Conservation (phyloP, 2,329 filamentous ascomycete genomes). For the Paracoccidioides brasiliensis region DNA sequence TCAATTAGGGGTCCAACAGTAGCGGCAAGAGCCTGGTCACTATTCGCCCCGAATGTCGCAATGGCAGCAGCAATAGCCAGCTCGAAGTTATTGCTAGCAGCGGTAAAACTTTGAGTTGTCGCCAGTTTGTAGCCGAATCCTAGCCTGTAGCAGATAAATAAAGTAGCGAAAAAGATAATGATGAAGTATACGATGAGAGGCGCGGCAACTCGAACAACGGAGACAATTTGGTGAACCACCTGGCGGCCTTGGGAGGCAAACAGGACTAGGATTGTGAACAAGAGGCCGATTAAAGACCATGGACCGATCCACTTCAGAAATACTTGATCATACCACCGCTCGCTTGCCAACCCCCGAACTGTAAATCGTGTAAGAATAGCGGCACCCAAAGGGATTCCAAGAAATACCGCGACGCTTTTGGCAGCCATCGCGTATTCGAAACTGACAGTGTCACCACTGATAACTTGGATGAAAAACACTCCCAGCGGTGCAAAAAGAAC, state of each 20-base stretch:
- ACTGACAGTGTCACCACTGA: conserved; percentile 38
- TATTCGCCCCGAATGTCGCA: conserved; percentile 63
- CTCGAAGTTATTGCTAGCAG: conserved; percentile 88
- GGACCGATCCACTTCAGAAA: conserved; percentile 62
- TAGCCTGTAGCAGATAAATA: conserved; percentile 48
- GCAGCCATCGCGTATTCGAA: conserved; percentile 57
- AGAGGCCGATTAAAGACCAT: conserved; percentile 64
- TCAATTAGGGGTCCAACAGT: conserved; percentile 80
- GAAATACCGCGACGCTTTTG: conserved; percentile 68
- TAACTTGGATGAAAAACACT: conserved; percentile 56
- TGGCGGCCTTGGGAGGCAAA: conserved; percentile 69
- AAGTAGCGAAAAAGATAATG: conserved; percentile 57
- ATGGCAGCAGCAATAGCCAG: conserved; percentile 80
- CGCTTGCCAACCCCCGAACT: conserved; percentile 43
- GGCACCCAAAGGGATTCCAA: conserved; percentile 70
- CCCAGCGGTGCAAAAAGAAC: conserved; percentile 58
- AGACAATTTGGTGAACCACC: conserved; percentile 71
- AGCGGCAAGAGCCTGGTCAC: conserved; percentile 66
- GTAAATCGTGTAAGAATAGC: conserved; percentile 62
- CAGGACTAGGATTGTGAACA: conserved; percentile 77
- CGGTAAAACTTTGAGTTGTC: conserved; percentile 73
- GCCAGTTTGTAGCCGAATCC: conserved; percentile 61
- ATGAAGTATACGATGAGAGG: conserved; percentile 73
- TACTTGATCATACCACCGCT: conserved; percentile 50
- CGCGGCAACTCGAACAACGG: conserved; percentile 66